Conservation (phyloP, 148 eudicot genomes). For the Cornus florida region DNA sequence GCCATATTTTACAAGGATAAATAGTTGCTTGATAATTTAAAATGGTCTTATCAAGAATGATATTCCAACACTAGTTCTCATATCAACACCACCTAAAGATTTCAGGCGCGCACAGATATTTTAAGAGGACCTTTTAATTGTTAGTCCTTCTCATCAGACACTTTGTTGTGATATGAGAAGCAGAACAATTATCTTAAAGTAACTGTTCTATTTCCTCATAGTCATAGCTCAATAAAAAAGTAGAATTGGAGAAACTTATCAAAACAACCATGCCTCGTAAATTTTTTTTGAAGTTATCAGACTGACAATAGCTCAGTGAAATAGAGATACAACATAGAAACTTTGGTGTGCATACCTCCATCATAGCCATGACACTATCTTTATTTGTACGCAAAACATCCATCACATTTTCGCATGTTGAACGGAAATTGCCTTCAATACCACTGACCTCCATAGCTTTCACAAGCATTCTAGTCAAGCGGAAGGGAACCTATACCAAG, state of each 20-base stretch:
- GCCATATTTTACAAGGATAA: neutral
- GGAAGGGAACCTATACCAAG: slow-evolving; percentile 82
- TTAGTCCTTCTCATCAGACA: neutral
- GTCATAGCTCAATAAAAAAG: slow-evolving; percentile 1
- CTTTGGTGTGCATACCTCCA: slow-evolving; percentile 69
- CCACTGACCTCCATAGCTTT: slow-evolving; percentile 99
- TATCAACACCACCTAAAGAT: neutral
- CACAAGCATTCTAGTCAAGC: slow-evolving; percentile 98
- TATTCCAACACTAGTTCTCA: neutral
- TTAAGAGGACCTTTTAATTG: neutral
- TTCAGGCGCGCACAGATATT: neutral
- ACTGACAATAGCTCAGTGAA: neutral
- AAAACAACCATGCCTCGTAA: neutral
- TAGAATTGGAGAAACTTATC: neutral
- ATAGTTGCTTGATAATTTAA: neutral
- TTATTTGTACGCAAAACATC: slow-evolving; percentile 90
- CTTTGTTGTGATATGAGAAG: neutral
- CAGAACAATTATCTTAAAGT: neutral
- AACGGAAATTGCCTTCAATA: slow-evolving; percentile 95
- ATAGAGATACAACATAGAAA: neutral
- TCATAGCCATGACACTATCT: slow-evolving; percentile 99
- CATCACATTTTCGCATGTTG: slow-evolving; percentile 99
- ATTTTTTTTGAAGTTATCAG: neutral
- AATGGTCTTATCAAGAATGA: neutral
- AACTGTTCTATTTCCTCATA: neutral